Base-by-base conservation (phyloP, 2,329 filamentous ascomycete genomes). In the Pseudogymnoascus destructans region DNA sequence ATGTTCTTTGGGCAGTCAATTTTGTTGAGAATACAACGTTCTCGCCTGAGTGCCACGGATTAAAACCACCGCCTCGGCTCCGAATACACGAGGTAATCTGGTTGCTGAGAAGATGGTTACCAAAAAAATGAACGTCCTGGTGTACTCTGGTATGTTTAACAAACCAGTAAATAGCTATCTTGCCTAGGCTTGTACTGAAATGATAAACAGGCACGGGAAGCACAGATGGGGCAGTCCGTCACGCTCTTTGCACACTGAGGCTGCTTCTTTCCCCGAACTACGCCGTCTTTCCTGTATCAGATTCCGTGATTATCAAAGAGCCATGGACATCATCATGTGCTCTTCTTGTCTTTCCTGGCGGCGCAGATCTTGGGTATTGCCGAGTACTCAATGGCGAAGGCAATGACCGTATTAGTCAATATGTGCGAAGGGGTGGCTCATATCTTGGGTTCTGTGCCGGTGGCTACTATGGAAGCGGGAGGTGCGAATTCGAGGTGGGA, bases 391-490 rank as follows among this genome's bases (percentile, higher is more conserved):
- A 97, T 70, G 93, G 93, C 33, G 77, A 83, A 57, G 93, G 92
- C 1, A 98, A 97, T 70, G 79, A 86, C 33, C 80, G 81, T 63
- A 96, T 98, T 70, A 76, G 79, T 58, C 85, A 92, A 64, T 98
- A 87, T 67, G 89, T 98, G 55, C 86, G 89, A 60, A 79, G 81
- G 27, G 93, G 93, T 25, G 93, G 93, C 13, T 77, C 80, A 0
- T 98, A 93, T 68, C 78, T 98, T 1, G 93, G 93, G 0, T 85
- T 98, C 66, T 98, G 93, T 69, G 93, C 93, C 1, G 93, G 93
- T 4, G 93, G 87, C 9, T 98, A 98, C 73, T 98, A 95, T 66
- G 93, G 86, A 19, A 84, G 79, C 63, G 76, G 78, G 36, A 79
- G 77, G 62, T 96, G 92, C 68, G 93, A 98, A 70, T 98, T 97